Evolutionary conservation across 192 early-diverging fungal genomes (phyloP).

Genomic region (Backusella circina): DNA sequence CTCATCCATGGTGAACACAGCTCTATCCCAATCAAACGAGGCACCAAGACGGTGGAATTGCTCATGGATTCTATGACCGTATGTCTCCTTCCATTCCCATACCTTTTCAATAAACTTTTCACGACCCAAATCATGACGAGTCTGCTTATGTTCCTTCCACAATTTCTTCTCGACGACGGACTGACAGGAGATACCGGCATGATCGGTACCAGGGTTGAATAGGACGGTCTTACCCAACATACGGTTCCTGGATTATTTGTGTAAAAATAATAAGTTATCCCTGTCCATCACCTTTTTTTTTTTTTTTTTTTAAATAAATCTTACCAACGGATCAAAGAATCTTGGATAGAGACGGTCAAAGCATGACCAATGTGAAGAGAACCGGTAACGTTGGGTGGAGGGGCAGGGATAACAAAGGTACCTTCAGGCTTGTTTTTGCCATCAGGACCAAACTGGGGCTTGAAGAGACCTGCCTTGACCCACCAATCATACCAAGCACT

Average conservation of each 20-base stretch:
- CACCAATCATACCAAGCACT: conserved; percentile 97
- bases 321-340: conserved; percentile 87
- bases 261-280: neutral
- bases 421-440: conserved; percentile 75
- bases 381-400: conserved; percentile 99
- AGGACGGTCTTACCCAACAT: conserved; percentile 96
- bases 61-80: conserved; percentile 74
- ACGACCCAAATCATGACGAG: conserved; percentile 92
- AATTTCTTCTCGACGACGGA: conserved; percentile 96
- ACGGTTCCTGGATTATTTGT: conserved; percentile 57
- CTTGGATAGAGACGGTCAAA: conserved; percentile 92
- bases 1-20: conserved; percentile 90
- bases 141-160: conserved; percentile 77
- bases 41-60: conserved; percentile 89
- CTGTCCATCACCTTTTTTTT: neutral
- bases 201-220: conserved; percentile 93
- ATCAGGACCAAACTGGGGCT: conserved; percentile 71
- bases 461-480: conserved; percentile 90
- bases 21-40: conserved; percentile 92
- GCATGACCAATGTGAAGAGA: conserved; percentile 95
- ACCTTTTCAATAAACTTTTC: conserved; percentile 85
- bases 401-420: conserved; percentile 88
- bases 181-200: conserved; percentile 97
- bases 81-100: conserved; percentile 95
- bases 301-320: neutral